These are phyloP conservation scores for Neofusicoccum cordaticola DNA, from an alignment of 2,329 filamentous ascomycete species.

Conservation along the genomic window DNA sequence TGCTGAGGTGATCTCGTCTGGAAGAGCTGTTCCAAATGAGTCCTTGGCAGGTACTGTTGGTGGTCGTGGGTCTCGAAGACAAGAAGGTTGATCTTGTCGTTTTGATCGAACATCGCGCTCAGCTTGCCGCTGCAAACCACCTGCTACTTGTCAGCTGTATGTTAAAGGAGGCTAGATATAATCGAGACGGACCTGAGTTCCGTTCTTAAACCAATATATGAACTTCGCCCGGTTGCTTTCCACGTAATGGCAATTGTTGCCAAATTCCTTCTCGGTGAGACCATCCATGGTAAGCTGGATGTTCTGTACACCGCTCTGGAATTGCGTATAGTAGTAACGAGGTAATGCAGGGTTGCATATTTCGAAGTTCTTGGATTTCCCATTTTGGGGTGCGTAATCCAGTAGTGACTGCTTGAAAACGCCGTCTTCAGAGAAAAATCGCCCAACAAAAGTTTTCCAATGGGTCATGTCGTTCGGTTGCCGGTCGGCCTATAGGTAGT, in stretches of 20 bases:
- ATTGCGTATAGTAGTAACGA: slow-evolving; percentile 87
- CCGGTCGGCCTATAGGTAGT: slow-evolving; percentile 27
- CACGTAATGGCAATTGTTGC: slow-evolving; percentile 67
- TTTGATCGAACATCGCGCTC: slow-evolving; percentile 72
- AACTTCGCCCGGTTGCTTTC: slow-evolving; percentile 75
- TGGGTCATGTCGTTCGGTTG: slow-evolving; percentile 65
- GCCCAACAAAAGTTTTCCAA: slow-evolving; percentile 76
- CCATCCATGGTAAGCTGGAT: slow-evolving; percentile 84
- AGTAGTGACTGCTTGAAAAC: slow-evolving; percentile 72
- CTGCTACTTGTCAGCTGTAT: slow-evolving; percentile 44
- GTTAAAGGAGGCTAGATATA: background rate
- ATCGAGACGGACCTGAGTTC: slow-evolving; percentile 66
- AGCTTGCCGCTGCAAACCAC: slow-evolving; percentile 75
- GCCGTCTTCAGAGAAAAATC: slow-evolving; percentile 76
- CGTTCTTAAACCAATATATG: slow-evolving; percentile 84
- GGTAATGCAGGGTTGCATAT: slow-evolving; percentile 78
- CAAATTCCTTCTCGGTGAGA: slow-evolving; percentile 55
- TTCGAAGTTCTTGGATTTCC: slow-evolving; percentile 75
- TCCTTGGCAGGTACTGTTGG: slow-evolving; percentile 79
- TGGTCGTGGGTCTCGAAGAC: slow-evolving; percentile 75
- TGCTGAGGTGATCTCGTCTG: slow-evolving; percentile 50
- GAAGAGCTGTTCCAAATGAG: slow-evolving; percentile 49
- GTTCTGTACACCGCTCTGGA: slow-evolving; percentile 78
- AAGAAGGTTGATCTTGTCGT: slow-evolving; percentile 79
- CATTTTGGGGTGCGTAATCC: slow-evolving; percentile 45